Conservation (phyloP, 148 eudicot genomes). For the Camellia granthamiana region DNA sequence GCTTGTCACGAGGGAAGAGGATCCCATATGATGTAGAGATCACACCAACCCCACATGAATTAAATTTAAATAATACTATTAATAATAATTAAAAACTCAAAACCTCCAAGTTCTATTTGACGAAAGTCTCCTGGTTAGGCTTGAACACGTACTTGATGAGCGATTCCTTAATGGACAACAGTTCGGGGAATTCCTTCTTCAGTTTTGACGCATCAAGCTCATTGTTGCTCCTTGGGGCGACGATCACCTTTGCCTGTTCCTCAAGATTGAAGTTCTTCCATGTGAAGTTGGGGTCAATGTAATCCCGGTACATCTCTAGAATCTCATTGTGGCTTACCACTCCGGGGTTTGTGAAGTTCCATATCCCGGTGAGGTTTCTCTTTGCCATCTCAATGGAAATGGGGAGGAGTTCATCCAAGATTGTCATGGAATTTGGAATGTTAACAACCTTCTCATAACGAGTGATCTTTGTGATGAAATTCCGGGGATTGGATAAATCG, state of each 20-base stretch:
- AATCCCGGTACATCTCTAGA: slow-evolving; percentile 46
- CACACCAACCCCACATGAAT: not conserved
- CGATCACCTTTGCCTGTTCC: slow-evolving; percentile 52
- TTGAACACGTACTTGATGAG: slow-evolving; percentile 40
- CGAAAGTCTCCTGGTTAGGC: slow-evolving; percentile 39
- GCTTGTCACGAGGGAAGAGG: not conserved
- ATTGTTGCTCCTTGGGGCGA: slow-evolving; percentile 60
- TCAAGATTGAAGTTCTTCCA: slow-evolving; percentile 46
- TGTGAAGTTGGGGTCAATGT: slow-evolving; percentile 46
- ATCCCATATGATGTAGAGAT: not conserved
- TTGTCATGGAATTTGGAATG: slow-evolving; percentile 58
- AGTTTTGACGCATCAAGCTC: slow-evolving; percentile 50
- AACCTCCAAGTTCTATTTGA: slow-evolving; percentile 8
- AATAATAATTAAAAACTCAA: not conserved
- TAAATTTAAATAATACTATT: not conserved
- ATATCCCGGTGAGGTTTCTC: slow-evolving; percentile 52
- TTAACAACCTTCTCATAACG: slow-evolving; percentile 50
- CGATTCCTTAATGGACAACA: slow-evolving; percentile 47
- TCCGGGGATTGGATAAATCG: slow-evolving; percentile 51
- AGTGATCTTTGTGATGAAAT: slow-evolving; percentile 53
- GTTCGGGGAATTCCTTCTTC: slow-evolving; percentile 40
- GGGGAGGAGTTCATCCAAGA: slow-evolving; percentile 54
- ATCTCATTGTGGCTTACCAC: slow-evolving; percentile 62
- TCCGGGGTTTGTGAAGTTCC: slow-evolving; percentile 63
- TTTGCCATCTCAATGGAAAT: slow-evolving; percentile 59